A percentile compares a stretch with the other conserved stretches of the same genome.
These are phyloP conservation scores for Trichoderma simmonsii DNA, from an alignment of 2,329 filamentous ascomycete genomes.

Conservation along the genomic window DNA sequence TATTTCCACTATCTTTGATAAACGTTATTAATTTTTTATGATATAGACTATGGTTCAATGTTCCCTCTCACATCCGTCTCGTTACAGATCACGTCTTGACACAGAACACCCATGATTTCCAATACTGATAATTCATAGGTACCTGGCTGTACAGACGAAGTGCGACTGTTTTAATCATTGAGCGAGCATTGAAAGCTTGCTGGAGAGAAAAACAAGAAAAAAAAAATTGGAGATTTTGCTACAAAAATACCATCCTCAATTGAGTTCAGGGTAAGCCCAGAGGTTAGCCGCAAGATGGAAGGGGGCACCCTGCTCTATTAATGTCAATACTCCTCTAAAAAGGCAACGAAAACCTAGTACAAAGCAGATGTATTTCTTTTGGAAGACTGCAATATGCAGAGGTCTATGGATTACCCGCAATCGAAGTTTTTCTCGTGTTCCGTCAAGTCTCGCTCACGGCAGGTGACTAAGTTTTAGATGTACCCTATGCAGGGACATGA, in stretches of 20 bases:
- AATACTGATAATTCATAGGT: background rate
- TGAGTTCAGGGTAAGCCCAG: background rate
- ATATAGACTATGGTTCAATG: too few species aligned
- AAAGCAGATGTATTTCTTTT: accelerated
- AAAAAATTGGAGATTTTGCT: too few species aligned
- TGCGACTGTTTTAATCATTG: accelerated
- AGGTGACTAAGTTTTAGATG: background rate
- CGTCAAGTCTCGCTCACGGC: background rate
- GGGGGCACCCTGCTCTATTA: background rate
- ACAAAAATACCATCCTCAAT: background rate
- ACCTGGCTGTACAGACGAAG: accelerated
- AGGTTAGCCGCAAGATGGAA: background rate
- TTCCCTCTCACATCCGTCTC: accelerated
- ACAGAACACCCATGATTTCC: accelerated
- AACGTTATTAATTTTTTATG: too few species aligned
- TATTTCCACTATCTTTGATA: too few species aligned
- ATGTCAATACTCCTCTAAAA: background rate
- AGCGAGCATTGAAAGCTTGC: background rate
- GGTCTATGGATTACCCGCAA: background rate
- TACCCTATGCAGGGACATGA: background rate
- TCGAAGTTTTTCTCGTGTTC: background rate
- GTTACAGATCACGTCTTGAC: too few species aligned
- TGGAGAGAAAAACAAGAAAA: background rate
- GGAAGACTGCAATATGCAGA: background rate
- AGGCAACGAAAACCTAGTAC: accelerated